Conservation (phyloP, 2,329 filamentous ascomycete genomes). For the Alternaria arbusti region DNA sequence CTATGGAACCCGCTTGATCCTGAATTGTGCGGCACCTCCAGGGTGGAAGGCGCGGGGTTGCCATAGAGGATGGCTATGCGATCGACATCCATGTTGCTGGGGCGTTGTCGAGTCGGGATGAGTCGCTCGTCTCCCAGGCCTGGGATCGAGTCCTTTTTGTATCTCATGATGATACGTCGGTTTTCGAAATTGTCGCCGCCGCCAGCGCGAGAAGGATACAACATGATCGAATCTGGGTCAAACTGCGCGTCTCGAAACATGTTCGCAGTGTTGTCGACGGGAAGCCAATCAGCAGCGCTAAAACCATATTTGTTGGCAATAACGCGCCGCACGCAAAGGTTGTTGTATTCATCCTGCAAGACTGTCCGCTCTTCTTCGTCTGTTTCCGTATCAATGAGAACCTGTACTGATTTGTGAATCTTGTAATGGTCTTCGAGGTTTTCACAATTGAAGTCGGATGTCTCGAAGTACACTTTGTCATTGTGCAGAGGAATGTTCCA, state of each 20-base stretch:
- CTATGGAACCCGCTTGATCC: background rate
- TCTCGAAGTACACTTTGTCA: background rate
- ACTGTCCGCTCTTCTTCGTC: too few relatives aligned
- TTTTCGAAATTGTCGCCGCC: background rate
- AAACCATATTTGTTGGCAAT: background rate
- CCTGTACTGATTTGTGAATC: background rate
- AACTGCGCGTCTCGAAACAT: background rate
- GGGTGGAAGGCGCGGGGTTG: background rate
- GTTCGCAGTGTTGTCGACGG: background rate
- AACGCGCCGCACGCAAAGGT: background rate
- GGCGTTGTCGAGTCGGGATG: too few relatives aligned
- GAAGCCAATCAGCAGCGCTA: background rate
- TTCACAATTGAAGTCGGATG: background rate
- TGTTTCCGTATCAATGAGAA: background rate
- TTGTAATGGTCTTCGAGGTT: background rate
- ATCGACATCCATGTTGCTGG: background rate
- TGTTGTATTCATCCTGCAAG: background rate
- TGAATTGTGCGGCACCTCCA: background rate
- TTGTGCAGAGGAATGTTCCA: background rate
- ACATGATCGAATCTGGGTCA: background rate
- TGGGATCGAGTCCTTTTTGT: background rate
- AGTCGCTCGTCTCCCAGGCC: too few relatives aligned
- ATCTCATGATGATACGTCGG: background rate
- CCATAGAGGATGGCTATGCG: background rate
- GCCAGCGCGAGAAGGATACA: background rate